phyloP scores from a whole-genome alignment of 1,139 yeast genomes.

The Yamadazyma conglobata region DNA sequence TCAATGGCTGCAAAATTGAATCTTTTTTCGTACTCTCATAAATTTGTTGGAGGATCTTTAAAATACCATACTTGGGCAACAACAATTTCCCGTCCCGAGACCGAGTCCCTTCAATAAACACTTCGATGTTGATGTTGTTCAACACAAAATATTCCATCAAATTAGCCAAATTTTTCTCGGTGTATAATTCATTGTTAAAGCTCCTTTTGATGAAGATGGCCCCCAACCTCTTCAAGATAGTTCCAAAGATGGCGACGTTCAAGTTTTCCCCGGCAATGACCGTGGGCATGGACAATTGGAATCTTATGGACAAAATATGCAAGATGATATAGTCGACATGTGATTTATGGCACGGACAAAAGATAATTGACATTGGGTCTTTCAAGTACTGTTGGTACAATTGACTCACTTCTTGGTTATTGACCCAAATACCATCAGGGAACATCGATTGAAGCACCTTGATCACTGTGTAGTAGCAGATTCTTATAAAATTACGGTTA shows the following conservation, averaged over 20 bases:
- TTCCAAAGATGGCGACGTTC: slow-evolving; percentile 60
- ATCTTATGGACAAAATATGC: slow-evolving; percentile 54
- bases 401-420: slow-evolving; percentile 27
- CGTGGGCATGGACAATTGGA: slow-evolving; percentile 55
- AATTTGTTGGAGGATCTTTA: slow-evolving; percentile 47
- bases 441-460: slow-evolving; percentile 34
- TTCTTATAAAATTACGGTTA: slow-evolving; percentile 25
- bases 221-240: slow-evolving; percentile 40
- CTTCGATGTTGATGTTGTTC: slow-evolving; percentile 55
- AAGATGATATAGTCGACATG: slow-evolving; percentile 64
- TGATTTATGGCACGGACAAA: slow-evolving; percentile 56
- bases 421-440: slow-evolving; percentile 45
- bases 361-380: slow-evolving; percentile 44
- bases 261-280: slow-evolving; percentile 71
- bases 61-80: slow-evolving; percentile 62
- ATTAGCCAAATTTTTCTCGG: slow-evolving; percentile 55
- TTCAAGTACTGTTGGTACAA: slow-evolving; percentile 32
- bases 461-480: slow-evolving; percentile 40
- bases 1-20: slow-evolving; percentile 51
- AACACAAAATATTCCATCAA: slow-evolving; percentile 50
- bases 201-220: slow-evolving; percentile 47
- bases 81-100: slow-evolving; percentile 64
- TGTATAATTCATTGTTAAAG: slow-evolving; percentile 49
- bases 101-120: slow-evolving; percentile 66
- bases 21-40: slow-evolving; percentile 44